phyloP scores from a whole-genome alignment of 306 rosid genomes.

The Acacia acuminata region DNA sequence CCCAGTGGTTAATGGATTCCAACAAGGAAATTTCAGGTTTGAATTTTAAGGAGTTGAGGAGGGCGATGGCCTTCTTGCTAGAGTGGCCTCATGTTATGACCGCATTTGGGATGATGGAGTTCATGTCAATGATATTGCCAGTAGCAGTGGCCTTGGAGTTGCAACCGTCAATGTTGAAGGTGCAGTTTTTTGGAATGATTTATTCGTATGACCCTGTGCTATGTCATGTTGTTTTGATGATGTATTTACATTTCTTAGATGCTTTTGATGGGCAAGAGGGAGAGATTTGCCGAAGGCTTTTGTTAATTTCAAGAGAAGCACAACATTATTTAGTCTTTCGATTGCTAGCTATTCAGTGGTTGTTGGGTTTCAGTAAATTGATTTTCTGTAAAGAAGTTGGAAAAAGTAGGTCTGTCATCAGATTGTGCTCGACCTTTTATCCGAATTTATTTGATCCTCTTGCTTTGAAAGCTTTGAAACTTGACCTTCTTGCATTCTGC shows the following conservation, averaged over 20 bases:
- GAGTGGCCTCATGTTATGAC: slow-evolving; percentile 90
- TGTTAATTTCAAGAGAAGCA: slow-evolving; percentile 68
- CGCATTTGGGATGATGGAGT: slow-evolving; percentile 87
- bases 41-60: slow-evolving; percentile 80
- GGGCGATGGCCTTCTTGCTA: slow-evolving; percentile 80
- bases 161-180: slow-evolving; percentile 89
- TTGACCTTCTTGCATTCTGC: slow-evolving; percentile 83
- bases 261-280: slow-evolving; percentile 85
- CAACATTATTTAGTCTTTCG: slow-evolving; percentile 81
- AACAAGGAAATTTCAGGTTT: slow-evolving; percentile 32
- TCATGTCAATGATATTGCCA: slow-evolving; percentile 67
- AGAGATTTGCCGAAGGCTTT: slow-evolving; percentile 60
- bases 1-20: slow-evolving; percentile 42
- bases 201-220: slow-evolving; percentile 80
- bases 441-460: slow-evolving; percentile 86
- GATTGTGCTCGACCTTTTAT: slow-evolving; percentile 51
- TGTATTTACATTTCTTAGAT: slow-evolving; percentile 70
- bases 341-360: slow-evolving; percentile 84
- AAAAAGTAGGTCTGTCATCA: slow-evolving; percentile 43
- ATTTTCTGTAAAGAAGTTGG: slow-evolving; percentile 42
- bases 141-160: slow-evolving; percentile 77
- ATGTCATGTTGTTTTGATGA: slow-evolving; percentile 78
- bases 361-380: slow-evolving; percentile 73
- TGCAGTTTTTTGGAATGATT: slow-evolving; percentile 87
- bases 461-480: slow-evolving; percentile 87